Percentiles rank a stretch among this genome's conserved stretches.
Evolutionary conservation across 192 early-diverging fungal genomes (phyloP).

Genomic region (Podila horticola): DNA sequence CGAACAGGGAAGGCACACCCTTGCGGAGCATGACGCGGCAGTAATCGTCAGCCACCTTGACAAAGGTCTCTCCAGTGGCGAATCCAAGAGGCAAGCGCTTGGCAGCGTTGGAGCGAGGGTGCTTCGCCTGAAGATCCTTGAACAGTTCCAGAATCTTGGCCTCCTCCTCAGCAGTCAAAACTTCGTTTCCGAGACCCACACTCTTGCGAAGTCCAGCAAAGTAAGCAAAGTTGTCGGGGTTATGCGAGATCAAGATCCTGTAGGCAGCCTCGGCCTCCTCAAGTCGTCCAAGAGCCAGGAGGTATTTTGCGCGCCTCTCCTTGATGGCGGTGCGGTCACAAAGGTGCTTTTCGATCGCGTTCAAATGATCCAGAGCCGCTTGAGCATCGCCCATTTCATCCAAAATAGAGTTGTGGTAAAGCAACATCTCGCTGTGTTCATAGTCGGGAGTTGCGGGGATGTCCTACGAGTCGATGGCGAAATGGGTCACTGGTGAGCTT

Average conservation of each 20-base stretch:
- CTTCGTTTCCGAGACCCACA: conserved; percentile 53
- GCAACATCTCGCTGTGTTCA: conserved; percentile 83
- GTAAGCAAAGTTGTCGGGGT: conserved; percentile 84
- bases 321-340: conserved; percentile 79
- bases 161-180: conserved; percentile 40
- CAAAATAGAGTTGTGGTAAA: conserved; percentile 89
- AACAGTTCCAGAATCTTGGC: conserved; percentile 34
- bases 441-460: conserved; percentile 55
- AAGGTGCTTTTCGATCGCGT: conserved; percentile 76
- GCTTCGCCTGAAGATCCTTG: conserved; percentile 66
- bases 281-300: conserved; percentile 71
- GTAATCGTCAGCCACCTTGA: conserved; percentile 68
- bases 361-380: conserved; percentile 80
- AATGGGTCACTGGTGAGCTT: neutral
- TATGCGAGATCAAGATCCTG: conserved; percentile 77
- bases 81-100: conserved; percentile 81
- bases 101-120: conserved; percentile 85
- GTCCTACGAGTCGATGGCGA: conserved; percentile 14
- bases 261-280: conserved; percentile 83
- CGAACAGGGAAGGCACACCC: conserved; percentile 95
- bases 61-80: conserved; percentile 73
- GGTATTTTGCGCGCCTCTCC: conserved; percentile 77
- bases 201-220: conserved; percentile 71
- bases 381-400: conserved; percentile 86
- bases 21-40: conserved; percentile 82